Percentiles rank a stretch among this genome's conserved stretches.
phyloP scores from a whole-genome alignment of 2,329 filamentous ascomycete species.

The Trichoderma guizhouense region DNA sequence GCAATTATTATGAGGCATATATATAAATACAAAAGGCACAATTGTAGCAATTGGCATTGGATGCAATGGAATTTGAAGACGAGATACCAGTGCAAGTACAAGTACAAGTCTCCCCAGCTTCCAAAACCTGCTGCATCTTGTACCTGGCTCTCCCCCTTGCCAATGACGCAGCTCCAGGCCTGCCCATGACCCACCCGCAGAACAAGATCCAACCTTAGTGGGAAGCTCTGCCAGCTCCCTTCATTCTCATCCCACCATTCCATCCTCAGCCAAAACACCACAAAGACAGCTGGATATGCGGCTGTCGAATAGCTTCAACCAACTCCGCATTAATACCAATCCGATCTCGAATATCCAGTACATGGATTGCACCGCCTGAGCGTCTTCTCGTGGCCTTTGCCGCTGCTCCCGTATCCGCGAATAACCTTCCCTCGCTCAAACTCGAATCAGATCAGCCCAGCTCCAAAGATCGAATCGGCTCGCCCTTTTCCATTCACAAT shows the following conservation, averaged over 20 bases:
- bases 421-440: background rate
- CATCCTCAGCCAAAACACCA: slow-evolving; percentile 1
- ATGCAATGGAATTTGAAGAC: background rate
- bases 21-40: background rate
- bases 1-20: background rate
- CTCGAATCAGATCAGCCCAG: background rate
- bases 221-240: slow-evolving; percentile 15
- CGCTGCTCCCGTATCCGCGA: background rate
- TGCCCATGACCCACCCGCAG: background rate
- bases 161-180: background rate
- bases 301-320: background rate
- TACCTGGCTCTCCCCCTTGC: background rate
- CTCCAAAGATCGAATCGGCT: background rate
- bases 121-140: background rate
- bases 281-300: slow-evolving; percentile 6
- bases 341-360: background rate
- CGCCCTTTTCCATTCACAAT: background rate
- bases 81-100: background rate
- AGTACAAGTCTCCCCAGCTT: background rate
- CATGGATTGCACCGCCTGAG: background rate
- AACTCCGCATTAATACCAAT: background rate
- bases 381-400: background rate
- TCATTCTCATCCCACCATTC: background rate
- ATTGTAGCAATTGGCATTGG: background rate
- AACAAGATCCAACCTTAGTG: background rate